Evolutionary conservation across 768 basidiomycete species (phyloP), one percentile per base, ranked within the genome.

Genomic region (Termitomyces eurrhizus): DNA sequence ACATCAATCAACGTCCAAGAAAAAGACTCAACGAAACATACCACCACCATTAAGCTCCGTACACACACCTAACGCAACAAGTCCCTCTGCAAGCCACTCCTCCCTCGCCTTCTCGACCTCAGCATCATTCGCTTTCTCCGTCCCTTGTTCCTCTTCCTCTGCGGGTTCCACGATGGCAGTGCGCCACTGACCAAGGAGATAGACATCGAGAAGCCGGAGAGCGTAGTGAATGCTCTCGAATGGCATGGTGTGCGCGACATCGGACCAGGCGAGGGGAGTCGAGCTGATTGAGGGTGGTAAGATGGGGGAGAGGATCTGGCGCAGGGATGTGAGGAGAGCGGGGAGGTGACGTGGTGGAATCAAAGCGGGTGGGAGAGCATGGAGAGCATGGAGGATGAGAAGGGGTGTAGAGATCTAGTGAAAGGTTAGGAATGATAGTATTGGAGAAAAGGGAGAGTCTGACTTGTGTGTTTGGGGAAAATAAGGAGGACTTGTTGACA

Each of bases 181-280:
- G 8, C 64, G 66, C 87, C 87, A 90, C 46, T 82, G 79, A 1
- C 79, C 82, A 9, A 91, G 72, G 1, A 92, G 76, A 67, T 80
- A 87, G 1, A 80, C 74, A 63, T 92, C 90, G 9, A 92, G 66
- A 1, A 91, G 73, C 21, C 76, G 76, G 37, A 92, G 74, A 62
- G 85, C 83, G 35, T 82, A 77, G 62, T 83, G 78, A 3, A 86
- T 72, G 66, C 80, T 81, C 18, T 76, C 72, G 41, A 83, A 72
- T 6, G 78, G 73, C 16, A 70, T 58, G 2, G 59, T 37, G 1
- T 58, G 48, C 16, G 66, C 60, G 2, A 68, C 51, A 18, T 72
- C 70, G 2, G 58, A 65, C 72, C 73, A 74, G 29, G 67, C 77
- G 60, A 65, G 74, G 51, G 56, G 74, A 66, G 54, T 77, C 7